A percentile compares a stretch with the other conserved stretches of the same genome.
Conservation (phyloP, 306 rosid species). For the Citrullus amarus region DNA sequence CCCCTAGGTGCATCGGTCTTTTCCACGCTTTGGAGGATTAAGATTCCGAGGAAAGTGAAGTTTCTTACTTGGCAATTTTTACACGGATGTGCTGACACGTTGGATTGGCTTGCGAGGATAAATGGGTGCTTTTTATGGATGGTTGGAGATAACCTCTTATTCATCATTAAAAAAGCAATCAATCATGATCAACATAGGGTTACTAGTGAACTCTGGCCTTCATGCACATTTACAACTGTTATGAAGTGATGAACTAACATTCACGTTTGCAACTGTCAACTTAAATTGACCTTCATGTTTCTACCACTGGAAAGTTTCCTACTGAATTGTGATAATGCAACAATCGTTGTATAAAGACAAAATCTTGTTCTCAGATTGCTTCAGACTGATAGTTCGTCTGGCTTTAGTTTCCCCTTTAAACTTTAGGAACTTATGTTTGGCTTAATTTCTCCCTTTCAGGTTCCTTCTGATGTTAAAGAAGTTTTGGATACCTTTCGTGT, state of each 20-base stretch:
- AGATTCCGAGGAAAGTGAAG: too few relatives aligned
- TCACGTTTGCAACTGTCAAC: background rate
- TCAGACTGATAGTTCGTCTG: background rate
- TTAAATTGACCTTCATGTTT: background rate
- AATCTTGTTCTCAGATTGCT: background rate
- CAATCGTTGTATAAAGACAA: background rate
- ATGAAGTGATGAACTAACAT: background rate
- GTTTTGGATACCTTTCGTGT: constrained; percentile 67
- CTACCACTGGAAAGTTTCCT: background rate
- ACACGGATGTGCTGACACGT: too few relatives aligned
- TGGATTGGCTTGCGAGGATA: too few relatives aligned
- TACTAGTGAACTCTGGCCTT: too few relatives aligned
- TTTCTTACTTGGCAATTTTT: too few relatives aligned
- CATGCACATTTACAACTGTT: too few relatives aligned
- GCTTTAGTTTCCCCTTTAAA: background rate
- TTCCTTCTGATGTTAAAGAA: constrained; percentile 62
- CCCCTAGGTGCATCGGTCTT: too few relatives aligned
- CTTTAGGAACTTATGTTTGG: background rate
- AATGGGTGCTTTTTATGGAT: too few relatives aligned
- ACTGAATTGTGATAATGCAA: background rate
- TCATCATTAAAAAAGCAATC: too few relatives aligned
- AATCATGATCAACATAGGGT: too few relatives aligned
- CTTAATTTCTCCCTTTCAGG: constrained; percentile 30
- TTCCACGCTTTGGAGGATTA: too few relatives aligned
- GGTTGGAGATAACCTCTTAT: too few relatives aligned